Base-by-base conservation (phyloP, 208 protist genomes). In the Leishmania lainsoni region DNA sequence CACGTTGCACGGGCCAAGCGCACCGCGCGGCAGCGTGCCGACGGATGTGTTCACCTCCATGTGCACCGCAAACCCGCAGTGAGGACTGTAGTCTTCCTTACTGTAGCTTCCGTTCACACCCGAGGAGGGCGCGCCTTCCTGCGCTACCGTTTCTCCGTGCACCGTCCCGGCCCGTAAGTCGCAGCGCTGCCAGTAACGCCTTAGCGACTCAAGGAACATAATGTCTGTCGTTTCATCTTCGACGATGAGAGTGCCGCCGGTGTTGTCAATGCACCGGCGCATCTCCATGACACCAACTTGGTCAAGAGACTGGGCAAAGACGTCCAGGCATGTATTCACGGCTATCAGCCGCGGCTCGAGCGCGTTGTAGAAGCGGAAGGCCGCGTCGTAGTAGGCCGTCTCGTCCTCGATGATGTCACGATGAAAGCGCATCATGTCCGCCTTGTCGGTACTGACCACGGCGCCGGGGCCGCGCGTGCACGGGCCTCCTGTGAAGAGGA, bases 251-350 rank as follows among this genome's bases (percentile, higher is more conserved):
- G 94, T 90, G 45, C 98, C 99, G 45, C 98, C 97, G n/a, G 98
- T 98, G 82, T 90, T 86, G 82, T 97, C 89, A 49, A 97, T 91
- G 79, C 92, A 97, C 78, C 90, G 58, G 26, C 93, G 91, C 96
- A 99, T 98, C 92, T 99, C 99, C 76, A 97, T 87, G 52, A 99
- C 88, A 12, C 99, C 98, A 4, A 96, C 86, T 87, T 99, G 99
- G 86, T 99, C 99, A 35, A 99, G 90, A 12, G 97, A 96, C 87
- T 98, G 95, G 2, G 97, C 94, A 77, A 99, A 99, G 26, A 99
- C 92, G 85, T 99, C 99, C 17, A 99, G 88, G 22, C 90, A 92
- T 84, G 98, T 95, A 52, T 99, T 94, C 29, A 94, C 92, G n/a
- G 76, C 76, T 22, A 92, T 94, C 29, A 98, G 85, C 32, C 97